Evolutionary conservation across 805 yeast genomes (phyloP), one percentile per base, ranked within the genome.

Genomic region (Yamadazyma scolyti): DNA sequence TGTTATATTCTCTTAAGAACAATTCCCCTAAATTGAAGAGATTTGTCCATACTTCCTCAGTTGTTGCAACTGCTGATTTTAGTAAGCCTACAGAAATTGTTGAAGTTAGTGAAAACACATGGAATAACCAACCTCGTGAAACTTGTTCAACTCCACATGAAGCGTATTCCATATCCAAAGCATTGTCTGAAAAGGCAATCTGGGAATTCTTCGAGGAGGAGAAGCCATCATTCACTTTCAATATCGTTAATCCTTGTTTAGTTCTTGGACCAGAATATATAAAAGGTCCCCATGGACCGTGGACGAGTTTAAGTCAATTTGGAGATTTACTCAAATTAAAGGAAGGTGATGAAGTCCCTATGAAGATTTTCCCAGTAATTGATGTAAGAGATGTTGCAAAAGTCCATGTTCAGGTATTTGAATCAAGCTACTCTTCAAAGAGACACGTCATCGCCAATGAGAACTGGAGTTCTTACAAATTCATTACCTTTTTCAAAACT

Each of bases 351-450:
- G 25, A 34, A 13, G 12, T 52, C 35, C 42, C 51, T 2, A 10
- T 4, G 3, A 15, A 9, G 7, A 12, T 10, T 1, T 43, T 44
- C 24, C 46, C 41, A 10, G 62, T 48, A 27, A 61, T 72, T 21
- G 82, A 78, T 50, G 83, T 78, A 5, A 65, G 82, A 46, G 84
- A 79, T 46, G 80, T 73, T 23, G 82, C 84, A 6, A 48, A 47
- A 33, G 76, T 79, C 6, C 86, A 79, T 46, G 43, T 75, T 10
- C 42, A 48, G n/a, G 78, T 80, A 4, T 59, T 74, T 34, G 70
- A 68, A 43, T n/a, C n/a, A n/a, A n/a, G n/a, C n/a, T n/a, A n/a
- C n/a, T n/a, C n/a, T n/a, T n/a, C n/a, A n/a, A n/a, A n/a, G n/a
- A n/a, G n/a, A n/a, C n/a, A n/a, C n/a, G n/a, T n/a, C n/a, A n/a